Base-by-base conservation (phyloP, 176 grass and related monocot genomes). In the Musa itinerans region DNA sequence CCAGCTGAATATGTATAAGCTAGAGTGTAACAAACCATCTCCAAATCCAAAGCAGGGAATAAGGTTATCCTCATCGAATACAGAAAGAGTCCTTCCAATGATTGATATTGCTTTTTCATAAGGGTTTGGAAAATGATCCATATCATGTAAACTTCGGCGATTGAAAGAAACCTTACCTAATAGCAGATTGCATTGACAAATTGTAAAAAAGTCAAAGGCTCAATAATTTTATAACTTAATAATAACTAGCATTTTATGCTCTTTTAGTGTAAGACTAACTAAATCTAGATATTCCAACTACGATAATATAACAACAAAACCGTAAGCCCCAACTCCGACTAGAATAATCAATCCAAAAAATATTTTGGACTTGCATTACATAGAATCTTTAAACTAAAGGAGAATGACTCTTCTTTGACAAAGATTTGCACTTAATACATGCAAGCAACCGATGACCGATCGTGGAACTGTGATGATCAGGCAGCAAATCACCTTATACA, bases 41-140 rank as follows among this genome's bases (percentile, higher is more conserved):
- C 84, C 88, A 24, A 86, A 90, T 14, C 88, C 88, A 66, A 87
- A 90, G 63, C 78, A 90, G 0, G 84, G 88, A 68, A 90, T 84
- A 54, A 0, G 49, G 65, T 73, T 76, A 72, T 90, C 88, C n/a
- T 90, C 81, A 52, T 90, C 88, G 9, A 27, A 86, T 14, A 3
- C 6, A 1, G 71, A 81, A 4, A 90, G 73, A 20, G 81, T 84
- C 0, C 57, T 51, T 19, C 75, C 75, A 29, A 86, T 83, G 55
- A 86, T 78, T 50, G 58, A 7, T 59, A 84, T 76, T 5, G 84
- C 88, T 76, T 81, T 64, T 73, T 90, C 88, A 52, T 86, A 86
- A 11, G 84, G 88, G 22, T 86, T 90, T 1, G 49, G 53, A 68
- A 25, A 9, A 29, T 74, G 10, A 21, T 20, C 78, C 12, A 86